These are phyloP conservation scores for Cetradonia linearis DNA, from an alignment of 495 filamentous ascomycete genomes.

Conservation along the genomic window DNA sequence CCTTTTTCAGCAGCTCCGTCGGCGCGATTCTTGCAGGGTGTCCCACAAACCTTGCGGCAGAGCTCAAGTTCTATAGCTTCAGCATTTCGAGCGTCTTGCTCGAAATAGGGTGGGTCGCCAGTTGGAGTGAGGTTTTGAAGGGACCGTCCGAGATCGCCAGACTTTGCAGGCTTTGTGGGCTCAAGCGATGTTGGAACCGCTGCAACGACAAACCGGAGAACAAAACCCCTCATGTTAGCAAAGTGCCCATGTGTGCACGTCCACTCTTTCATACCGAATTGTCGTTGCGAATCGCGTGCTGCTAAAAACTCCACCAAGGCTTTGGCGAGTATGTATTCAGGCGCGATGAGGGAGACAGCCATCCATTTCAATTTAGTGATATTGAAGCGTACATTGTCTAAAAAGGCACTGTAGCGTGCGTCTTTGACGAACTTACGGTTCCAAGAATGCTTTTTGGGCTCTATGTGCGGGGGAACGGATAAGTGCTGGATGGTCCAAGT, in stretches of 20 bases:
- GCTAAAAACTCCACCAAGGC: constrained; percentile 7
- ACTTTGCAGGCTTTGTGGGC: not conserved
- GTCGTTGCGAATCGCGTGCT: constrained; percentile 8
- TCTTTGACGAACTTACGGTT: not conserved
- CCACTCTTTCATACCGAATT: constrained; percentile 9
- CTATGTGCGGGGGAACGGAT: not conserved
- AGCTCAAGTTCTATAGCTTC: constrained; percentile 9
- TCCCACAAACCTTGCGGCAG: constrained; percentile 8
- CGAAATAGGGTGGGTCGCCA: constrained; percentile 11
- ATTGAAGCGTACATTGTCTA: constrained; percentile 10
- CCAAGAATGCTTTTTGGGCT: not conserved
- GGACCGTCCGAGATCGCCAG: constrained; percentile 1
- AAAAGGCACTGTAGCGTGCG: not conserved
- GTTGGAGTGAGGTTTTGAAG: not conserved
- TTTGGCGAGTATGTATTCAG: constrained; percentile 11
- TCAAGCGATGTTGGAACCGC: constrained; percentile 11
- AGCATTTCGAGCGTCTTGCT: constrained; percentile 12
- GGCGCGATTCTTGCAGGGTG: not conserved
- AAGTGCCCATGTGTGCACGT: constrained; percentile 12
- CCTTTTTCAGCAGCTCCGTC: not conserved
- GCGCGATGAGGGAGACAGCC: not conserved
- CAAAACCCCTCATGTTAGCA: constrained; percentile 13
- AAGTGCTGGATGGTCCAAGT: constrained; percentile 18
- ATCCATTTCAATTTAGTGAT: constrained; percentile 15
- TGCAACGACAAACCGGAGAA: constrained; percentile 10